Evolutionary conservation across 2,329 filamentous ascomycete genomes (phyloP).

Genomic region (Huntiella decipiens): DNA sequence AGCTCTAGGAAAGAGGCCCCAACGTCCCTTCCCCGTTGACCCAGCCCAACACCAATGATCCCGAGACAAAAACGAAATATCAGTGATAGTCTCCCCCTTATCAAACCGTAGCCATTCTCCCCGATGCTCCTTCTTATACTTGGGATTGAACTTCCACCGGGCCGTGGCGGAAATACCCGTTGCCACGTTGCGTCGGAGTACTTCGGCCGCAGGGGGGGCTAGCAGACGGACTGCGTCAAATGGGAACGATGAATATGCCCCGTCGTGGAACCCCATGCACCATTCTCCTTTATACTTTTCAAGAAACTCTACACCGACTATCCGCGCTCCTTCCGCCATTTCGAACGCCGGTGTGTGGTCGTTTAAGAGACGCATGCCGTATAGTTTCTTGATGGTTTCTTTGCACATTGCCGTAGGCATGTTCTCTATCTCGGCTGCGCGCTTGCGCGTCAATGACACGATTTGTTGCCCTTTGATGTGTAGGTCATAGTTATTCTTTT

Average conservation of each 20-base stretch:
- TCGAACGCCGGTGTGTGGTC: constrained; percentile 28
- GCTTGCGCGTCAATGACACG: constrained; percentile 24
- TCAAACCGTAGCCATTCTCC: constrained; percentile 40
- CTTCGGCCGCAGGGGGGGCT: constrained; percentile 25
- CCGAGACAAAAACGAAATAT: constrained; percentile 33
- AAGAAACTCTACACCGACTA: constrained; percentile 33
- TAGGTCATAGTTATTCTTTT: constrained; percentile 33
- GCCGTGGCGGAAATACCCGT: constrained; percentile 30
- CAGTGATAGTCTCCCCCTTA: constrained; percentile 47
- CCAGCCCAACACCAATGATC: constrained; percentile 40
- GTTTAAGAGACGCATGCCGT: constrained; percentile 26
- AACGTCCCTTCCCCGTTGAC: constrained; percentile 31
- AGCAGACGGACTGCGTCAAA: constrained; percentile 29
- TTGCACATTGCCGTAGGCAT: constrained; percentile 27
- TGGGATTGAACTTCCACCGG: constrained; percentile 34
- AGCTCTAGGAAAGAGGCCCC: constrained; percentile 32
- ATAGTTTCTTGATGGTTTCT: constrained; percentile 28
- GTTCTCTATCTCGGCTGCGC: constrained; percentile 21
- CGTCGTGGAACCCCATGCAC: constrained; percentile 39
- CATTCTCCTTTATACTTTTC: constrained; percentile 34
- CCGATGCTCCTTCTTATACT: constrained; percentile 15
- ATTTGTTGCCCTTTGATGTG: constrained; percentile 25
- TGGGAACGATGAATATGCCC: constrained; percentile 29
- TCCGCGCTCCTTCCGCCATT: constrained; percentile 27
- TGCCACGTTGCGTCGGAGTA: constrained; percentile 23